Percentiles rank a stretch among this genome's conserved stretches.
Conservation (phyloP, 2,329 filamentous ascomycete species). For the Teratosphaeriaceae sp. region DNA sequence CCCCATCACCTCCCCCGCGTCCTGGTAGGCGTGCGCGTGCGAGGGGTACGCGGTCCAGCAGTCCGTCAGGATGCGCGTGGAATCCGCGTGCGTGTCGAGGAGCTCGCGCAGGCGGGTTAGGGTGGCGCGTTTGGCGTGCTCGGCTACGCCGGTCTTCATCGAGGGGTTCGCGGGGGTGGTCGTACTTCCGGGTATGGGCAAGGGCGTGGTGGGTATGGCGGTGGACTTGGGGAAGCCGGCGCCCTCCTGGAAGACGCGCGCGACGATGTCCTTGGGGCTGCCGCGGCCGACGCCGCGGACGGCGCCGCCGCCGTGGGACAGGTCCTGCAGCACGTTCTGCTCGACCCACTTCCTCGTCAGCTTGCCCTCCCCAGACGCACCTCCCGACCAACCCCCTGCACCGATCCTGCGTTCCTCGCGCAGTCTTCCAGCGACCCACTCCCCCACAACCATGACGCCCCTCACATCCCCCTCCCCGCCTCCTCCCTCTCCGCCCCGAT, state of each 20-base stretch:
- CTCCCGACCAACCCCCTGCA: too few species aligned
- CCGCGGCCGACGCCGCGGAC: constrained; percentile 66
- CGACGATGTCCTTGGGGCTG: constrained; percentile 65
- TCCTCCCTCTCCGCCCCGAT: constrained; percentile 39
- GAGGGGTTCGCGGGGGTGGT: constrained; percentile 62
- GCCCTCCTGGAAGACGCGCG: constrained; percentile 71
- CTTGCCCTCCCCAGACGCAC: constrained; percentile 35
- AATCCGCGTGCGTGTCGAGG: constrained; percentile 71
- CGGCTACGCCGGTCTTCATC: constrained; percentile 69
- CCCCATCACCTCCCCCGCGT: constrained; percentile 75
- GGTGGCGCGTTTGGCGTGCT: constrained; percentile 64
- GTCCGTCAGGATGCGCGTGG: constrained; percentile 71
- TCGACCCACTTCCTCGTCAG: constrained; percentile 75
- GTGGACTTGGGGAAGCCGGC: constrained; percentile 62
- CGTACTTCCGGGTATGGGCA: constrained; percentile 56
- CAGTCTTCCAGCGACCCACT: constrained; percentile 75
- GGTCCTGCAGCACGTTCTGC: constrained; percentile 59
- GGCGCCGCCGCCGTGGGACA: constrained; percentile 64
- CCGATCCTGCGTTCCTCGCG: constrained; percentile 39
- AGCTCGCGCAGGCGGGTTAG: constrained; percentile 69
- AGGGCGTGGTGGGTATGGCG: constrained; percentile 44
- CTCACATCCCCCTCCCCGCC: constrained; percentile 69
- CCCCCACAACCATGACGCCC: constrained; percentile 77
- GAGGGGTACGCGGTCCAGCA: constrained; percentile 81
- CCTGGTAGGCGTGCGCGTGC: constrained; percentile 75